A percentile compares a stretch with the other conserved stretches of the same genome.
These are phyloP conservation scores for Lichtheimia hyalospora DNA, from an alignment of 371 early-diverging fungal species.

Conservation along the genomic window DNA sequence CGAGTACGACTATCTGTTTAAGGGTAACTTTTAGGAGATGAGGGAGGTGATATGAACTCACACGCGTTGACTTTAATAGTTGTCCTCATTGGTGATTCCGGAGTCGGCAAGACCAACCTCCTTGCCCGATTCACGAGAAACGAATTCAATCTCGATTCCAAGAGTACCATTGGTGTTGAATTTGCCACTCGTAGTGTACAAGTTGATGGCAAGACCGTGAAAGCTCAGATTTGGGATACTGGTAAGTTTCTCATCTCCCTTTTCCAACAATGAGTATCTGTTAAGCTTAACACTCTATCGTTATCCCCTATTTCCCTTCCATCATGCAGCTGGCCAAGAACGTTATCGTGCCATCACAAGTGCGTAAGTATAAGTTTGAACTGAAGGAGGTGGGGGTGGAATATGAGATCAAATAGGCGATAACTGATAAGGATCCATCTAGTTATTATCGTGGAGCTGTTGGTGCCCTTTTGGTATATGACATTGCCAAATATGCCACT, in stretches of 20 bases:
- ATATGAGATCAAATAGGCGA: not conserved
- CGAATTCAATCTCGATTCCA: constrained; percentile 96
- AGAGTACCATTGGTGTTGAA: constrained; percentile 99
- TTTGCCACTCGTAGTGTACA: constrained; percentile 98
- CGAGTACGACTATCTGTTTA: constrained; percentile 96
- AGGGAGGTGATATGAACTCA: not conserved
- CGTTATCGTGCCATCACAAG: constrained; percentile 88
- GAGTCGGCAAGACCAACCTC: constrained; percentile 99
- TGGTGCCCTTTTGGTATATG: constrained; percentile 99
- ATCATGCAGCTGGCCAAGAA: constrained; percentile 79
- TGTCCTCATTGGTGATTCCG: constrained; percentile 99
- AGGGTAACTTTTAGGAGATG: constrained; percentile 56
- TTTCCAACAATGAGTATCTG: not conserved
- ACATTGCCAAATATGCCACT: constrained; percentile 95
- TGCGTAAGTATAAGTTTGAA: constrained; percentile 60
- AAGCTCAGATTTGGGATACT: constrained; percentile 99
- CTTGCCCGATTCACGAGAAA: constrained; percentile 97
- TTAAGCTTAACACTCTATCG: not conserved
- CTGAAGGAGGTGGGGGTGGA: constrained; percentile 2
- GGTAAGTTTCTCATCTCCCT: constrained; percentile 37
- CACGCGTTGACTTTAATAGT: constrained; percentile 53
- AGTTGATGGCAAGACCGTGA: constrained; percentile 96
- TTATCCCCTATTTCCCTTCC: not conserved
- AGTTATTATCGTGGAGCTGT: constrained; percentile 99
- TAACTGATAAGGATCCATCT: not conserved